These are phyloP conservation scores for Phytophthora rubi DNA, from an alignment of 352 stramenopile species.

Conservation along the genomic window DNA sequence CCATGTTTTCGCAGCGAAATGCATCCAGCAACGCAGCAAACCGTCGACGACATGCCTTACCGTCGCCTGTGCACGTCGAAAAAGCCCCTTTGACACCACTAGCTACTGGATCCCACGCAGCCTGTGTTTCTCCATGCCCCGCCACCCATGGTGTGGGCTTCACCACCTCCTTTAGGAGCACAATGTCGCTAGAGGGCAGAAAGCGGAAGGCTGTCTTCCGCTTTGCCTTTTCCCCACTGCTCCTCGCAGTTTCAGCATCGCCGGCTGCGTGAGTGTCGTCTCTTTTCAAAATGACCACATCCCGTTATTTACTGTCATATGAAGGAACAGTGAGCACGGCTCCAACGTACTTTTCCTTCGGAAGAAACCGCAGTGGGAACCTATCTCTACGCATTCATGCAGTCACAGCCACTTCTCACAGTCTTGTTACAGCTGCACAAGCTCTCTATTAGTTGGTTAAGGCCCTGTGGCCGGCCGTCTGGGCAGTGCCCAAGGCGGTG, in stretches of 20 bases:
- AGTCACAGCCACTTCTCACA: slow-evolving; percentile 1
- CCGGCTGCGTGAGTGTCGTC: not conserved
- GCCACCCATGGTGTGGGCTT: slow-evolving; percentile 1
- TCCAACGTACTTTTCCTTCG: slow-evolving; percentile 8
- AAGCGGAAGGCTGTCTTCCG: slow-evolving; percentile 10
- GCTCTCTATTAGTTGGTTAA: not conserved
- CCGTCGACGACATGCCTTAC: not conserved
- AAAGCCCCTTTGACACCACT: not conserved
- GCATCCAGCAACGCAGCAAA: slow-evolving; percentile 1
- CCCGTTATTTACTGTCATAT: slow-evolving; percentile 5
- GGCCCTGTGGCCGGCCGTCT: too few species aligned
- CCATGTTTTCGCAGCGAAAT: slow-evolving; percentile 7
- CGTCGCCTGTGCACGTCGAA: not conserved
- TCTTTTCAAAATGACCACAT: not conserved
- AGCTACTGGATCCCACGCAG: not conserved
- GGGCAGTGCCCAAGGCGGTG: too few species aligned
- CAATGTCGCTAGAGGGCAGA: not conserved
- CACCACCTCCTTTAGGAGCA: not conserved
- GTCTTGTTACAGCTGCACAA: slow-evolving; percentile 7
- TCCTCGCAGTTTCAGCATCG: not conserved
- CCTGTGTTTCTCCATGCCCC: slow-evolving; percentile 6
- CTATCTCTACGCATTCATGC: not conserved
- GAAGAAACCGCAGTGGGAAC: not conserved
- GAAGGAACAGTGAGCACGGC: slow-evolving; percentile 3
- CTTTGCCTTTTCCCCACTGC: not conserved